Evolutionary conservation across 192 early-diverging fungal genomes (phyloP).

Genomic region (Tieghemiomyces parasiticus): DNA sequence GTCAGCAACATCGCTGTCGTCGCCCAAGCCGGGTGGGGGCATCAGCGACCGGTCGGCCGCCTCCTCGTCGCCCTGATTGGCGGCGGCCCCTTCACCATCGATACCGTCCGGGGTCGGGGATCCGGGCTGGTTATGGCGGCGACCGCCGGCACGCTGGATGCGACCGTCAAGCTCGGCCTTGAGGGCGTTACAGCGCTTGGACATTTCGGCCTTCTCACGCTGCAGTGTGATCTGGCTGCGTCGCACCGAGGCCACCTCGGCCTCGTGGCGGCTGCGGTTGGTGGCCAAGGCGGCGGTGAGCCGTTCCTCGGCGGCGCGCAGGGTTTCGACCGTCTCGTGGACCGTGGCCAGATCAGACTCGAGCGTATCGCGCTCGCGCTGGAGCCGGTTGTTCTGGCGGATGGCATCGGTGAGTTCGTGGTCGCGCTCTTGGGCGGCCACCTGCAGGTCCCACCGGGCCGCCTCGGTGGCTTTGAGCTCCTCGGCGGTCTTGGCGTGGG

Average conservation of each 20-base stretch:
- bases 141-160: constrained; percentile 28
- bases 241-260: constrained; percentile 40
- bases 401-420: constrained; percentile 17
- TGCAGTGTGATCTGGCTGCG: constrained; percentile 35
- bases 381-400: constrained; percentile 14
- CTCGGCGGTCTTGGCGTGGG: constrained; percentile 20
- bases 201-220: constrained; percentile 39
- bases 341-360: constrained; percentile 30
- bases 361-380: constrained; percentile 37
- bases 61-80: background rate
- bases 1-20: constrained; percentile 8
- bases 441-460: constrained; percentile 21
- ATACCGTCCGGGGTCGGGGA: no score
- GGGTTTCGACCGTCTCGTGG: constrained; percentile 40
- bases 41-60: no score
- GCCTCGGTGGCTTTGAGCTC: constrained; percentile 19
- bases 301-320: constrained; percentile 40
- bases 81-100: constrained; percentile 5
- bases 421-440: constrained; percentile 13
- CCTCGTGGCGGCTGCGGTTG: constrained; percentile 40
- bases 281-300: constrained; percentile 27
- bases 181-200: constrained; percentile 40
- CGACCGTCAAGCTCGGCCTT: constrained; percentile 32
- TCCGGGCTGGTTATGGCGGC: no score
- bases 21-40: background rate